Percentiles rank a stretch among this genome's conserved stretches.
phyloP scores from a whole-genome alignment of 2,329 filamentous ascomycete species.

The Pestalotiopsis sp. region DNA sequence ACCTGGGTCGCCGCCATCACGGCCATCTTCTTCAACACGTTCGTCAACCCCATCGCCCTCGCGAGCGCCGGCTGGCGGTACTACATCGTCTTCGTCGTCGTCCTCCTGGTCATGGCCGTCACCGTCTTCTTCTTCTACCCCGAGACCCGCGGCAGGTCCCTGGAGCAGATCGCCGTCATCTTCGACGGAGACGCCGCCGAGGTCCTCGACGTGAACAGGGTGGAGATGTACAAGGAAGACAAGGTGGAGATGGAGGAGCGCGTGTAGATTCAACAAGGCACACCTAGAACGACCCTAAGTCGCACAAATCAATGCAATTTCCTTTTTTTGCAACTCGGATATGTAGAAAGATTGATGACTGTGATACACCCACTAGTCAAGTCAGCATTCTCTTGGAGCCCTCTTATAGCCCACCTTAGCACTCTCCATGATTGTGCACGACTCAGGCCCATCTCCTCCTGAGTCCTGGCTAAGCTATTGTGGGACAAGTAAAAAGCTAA shows the following conservation, averaged over 20 bases:
- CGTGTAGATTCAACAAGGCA: not conserved
- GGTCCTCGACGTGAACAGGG: not conserved
- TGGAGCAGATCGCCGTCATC: conserved; percentile 22
- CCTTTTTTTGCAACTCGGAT: not conserved
- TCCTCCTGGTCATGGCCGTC: conserved; percentile 24
- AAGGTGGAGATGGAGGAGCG: not conserved
- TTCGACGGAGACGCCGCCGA: conserved; percentile 16
- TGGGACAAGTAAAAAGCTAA: no score
- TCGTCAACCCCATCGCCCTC: conserved; percentile 46
- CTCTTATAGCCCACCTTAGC: not conserved
- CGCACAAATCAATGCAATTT: not conserved
- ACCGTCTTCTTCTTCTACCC: conserved; percentile 38
- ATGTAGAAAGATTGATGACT: not conserved
- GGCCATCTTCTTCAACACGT: conserved; percentile 28
- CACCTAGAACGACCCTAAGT: not conserved
- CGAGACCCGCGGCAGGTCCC: conserved; percentile 24
- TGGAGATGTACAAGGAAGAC: not conserved
- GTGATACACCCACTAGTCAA: not conserved
- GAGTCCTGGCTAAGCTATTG: no score
- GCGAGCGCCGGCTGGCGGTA: conserved; percentile 44
- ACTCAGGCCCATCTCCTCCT: no score
- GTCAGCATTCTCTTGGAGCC: not conserved
- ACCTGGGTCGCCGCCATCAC: conserved; percentile 17
- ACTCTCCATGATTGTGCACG: not conserved
- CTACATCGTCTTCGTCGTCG: conserved; percentile 46